Evolutionary conservation across 805 yeast species (phyloP), one percentile per base, ranked within the genome.

Genomic region (Komagataella mondaviorum): DNA sequence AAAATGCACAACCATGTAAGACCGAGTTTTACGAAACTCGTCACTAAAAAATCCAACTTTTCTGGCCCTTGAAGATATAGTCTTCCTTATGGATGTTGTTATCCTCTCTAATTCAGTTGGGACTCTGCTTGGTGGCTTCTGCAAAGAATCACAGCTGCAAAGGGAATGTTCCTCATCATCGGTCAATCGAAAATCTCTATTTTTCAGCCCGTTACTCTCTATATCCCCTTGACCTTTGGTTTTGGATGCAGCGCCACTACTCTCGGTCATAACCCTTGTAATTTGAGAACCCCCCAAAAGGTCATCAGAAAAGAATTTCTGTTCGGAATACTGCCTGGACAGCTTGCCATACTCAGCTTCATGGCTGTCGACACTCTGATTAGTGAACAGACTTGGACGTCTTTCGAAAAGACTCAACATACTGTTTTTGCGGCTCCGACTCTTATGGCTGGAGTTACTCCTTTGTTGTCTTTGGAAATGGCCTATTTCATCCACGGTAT

Each of bases 41-140:
- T 48, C 20, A 22, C 47, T 50, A 43, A 50, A 44, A 23, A 50
- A 50, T 4, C 52, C 52, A 12, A 50, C 45, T 23, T 50, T 50
- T 30, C 39, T 30, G 17, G 46, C 50, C 12, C 46, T 48, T 45
- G 48, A 30, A 36, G 46, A 16, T 30, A n/a, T 48, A 45, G 45
- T 22, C 14, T n/a, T n/a, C 50, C 16, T 45, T 16, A 14, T 48
- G 22, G 16, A 17, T 20, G 20, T 23, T 1, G 17, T 36, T 16
- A 18, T n/a, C 20, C 44, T 23, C 23, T 48, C 44, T 7, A 14
- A 44, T 23, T n/a, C 24, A 14, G 16, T 14, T 47, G 17, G 20
- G 20, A 43, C 44, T 17, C 39, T 14, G 16, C 44, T 47, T 20
- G 12, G 14, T 18, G 7, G 24, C n/a, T 8, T 16, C 30, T 22